Percentiles rank a stretch among this genome's conserved stretches.
Conservation (phyloP, 75 land plant species). For the Pinus tabuliformis region DNA sequence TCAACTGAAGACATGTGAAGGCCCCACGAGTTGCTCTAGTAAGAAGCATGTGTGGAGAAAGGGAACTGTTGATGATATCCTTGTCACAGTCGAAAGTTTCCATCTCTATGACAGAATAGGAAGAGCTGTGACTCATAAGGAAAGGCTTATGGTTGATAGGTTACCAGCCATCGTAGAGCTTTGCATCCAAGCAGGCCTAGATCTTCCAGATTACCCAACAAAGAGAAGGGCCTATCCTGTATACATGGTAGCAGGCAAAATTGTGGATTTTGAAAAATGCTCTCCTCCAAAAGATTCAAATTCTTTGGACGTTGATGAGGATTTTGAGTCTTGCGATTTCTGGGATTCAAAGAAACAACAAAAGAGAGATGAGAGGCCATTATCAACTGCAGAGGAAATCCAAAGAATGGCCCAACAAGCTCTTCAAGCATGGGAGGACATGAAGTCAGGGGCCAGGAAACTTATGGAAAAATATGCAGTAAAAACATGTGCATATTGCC, state of each 20-base stretch:
- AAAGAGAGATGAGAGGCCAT: constrained; percentile 9
- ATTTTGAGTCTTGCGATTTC: constrained; percentile 21
- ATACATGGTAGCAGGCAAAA: constrained; percentile 40
- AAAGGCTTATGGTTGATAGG: constrained; percentile 64
- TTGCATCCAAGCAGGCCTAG: constrained; percentile 97
- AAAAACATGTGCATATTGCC: constrained; percentile 84
- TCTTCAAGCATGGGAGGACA: constrained; percentile 52
- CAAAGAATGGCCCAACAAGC: constrained; percentile 46
- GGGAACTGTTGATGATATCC: constrained; percentile 64
- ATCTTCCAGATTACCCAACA: constrained; percentile 78
- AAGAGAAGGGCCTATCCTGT: constrained; percentile 76
- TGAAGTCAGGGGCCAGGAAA: constrained; percentile 65
- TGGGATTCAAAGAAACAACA: constrained; percentile 8
- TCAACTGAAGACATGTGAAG: constrained; percentile 72
- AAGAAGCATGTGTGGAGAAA: constrained; percentile 75
- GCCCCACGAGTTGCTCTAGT: constrained; percentile 31
- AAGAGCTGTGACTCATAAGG: constrained; percentile 55
- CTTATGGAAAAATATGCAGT: constrained; percentile 73
- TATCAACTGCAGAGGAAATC: constrained; percentile 26
- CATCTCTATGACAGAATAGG: constrained; percentile 86
- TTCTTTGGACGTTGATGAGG: constrained; percentile 30
- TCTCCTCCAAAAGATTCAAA: constrained; percentile 52
- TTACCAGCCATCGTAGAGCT: constrained; percentile 86
- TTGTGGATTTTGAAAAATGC: constrained; percentile 52
- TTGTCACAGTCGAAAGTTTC: constrained; percentile 74